Conservation (phyloP, 306 rosid species). For the Cicer cuneatum region DNA sequence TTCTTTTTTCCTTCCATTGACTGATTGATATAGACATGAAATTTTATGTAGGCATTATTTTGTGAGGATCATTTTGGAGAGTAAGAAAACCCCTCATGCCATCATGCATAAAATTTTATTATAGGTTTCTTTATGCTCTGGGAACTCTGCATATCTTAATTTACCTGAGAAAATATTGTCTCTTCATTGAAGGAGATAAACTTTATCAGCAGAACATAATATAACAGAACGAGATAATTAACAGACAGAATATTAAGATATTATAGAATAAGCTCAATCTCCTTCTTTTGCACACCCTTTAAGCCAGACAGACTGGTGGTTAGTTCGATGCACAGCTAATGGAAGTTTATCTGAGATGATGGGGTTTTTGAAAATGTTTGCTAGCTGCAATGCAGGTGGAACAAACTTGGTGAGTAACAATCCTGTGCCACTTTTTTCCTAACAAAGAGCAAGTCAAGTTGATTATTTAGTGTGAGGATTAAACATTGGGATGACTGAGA, state of each 20-base stretch:
- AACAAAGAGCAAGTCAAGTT: background rate
- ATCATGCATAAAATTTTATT: conserved; percentile 21
- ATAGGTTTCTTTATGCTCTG: conserved; percentile 18
- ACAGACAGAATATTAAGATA: conserved; percentile 10
- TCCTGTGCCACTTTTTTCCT: background rate
- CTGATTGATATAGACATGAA: conserved; percentile 13
- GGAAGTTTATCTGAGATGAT: background rate
- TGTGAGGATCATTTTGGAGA: conserved; percentile 20
- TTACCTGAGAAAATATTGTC: conserved; percentile 22
- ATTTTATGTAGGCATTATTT: conserved; percentile 31
- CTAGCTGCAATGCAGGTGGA: conserved; percentile 1
- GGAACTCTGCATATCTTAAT: conserved; percentile 24
- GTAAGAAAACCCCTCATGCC: background rate
- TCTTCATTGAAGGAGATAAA: conserved; percentile 10
- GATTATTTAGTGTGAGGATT: background rate
- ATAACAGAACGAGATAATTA: background rate
- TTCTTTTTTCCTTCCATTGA: conserved; percentile 27
- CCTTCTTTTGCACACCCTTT: conserved; percentile 1
- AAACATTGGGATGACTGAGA: background rate
- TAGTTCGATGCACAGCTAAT: background rate
- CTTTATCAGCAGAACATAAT: background rate
- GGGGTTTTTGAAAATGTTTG: background rate
- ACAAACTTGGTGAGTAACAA: background rate
- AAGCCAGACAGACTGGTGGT: background rate
- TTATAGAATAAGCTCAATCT: background rate